Base-by-base conservation (phyloP, 352 stramenopile genomes). In the Globisporangium orthogonon region DNA sequence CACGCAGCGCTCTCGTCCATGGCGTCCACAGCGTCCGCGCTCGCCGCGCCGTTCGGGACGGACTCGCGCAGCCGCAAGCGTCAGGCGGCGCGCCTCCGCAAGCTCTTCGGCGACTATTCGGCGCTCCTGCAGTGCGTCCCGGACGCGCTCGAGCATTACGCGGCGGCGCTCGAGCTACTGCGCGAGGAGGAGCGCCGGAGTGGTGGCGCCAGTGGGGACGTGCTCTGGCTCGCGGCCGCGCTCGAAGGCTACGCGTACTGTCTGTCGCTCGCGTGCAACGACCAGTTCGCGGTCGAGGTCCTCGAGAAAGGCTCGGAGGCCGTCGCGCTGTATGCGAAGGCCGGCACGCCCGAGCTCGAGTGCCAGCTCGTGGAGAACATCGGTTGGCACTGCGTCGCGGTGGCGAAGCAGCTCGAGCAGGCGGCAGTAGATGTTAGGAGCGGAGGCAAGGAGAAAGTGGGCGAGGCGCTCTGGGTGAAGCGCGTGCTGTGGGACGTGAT, bases 91-190 rank as follows among this genome's bases (percentile, higher is more conserved):
- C 77, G 86, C 2, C 71, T 89, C 14, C 64, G 80, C 9, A 95
- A 95, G 54, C 74, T 95, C 28, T 73, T 92, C 54, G 86, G 81
- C 0, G 86, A 95, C 55, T 95, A 91, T 60, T 75, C 74, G 11
- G 65, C 89, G 37, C 69, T 95, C 2, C 63, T 91, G 29, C 71
- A 69, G 39, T 91, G 79, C 35, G 39, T 89, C 4, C 71, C 76
- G 1, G 78, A 88, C 31, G 86, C 86, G 1, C 35, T 89, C 9
- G 74, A 89, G 44, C 83, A 90, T 55, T 95, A 94, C 52, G 60
- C 71, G 0, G 51, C 72, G 0, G 83, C 83, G 9, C 70, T 94
- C 5, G 83, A 95, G 44, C 69, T 91, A 57, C 62, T 95, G 13
- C 70, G 74, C 0, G 83, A 95, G 35, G 83, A 93, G 63, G 86